Base-by-base conservation (phyloP, 2,329 filamentous ascomycete genomes). In the Talaromyces sp. region DNA sequence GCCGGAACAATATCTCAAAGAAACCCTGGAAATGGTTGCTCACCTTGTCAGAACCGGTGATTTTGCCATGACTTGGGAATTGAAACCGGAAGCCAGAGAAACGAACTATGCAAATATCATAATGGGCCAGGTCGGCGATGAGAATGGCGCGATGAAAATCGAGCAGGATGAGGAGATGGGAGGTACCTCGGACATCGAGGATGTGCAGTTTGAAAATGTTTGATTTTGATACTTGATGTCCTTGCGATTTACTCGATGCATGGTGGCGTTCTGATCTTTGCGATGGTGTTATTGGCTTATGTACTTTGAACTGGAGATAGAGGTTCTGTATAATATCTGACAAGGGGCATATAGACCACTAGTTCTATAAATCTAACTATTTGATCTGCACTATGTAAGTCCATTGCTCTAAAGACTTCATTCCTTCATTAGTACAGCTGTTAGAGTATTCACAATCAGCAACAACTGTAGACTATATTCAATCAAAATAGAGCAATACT, bases 1-100 rank as follows among this genome's bases (percentile, higher is more conserved):
- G 77, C 95, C 95, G 1, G 95, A 98, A 74, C 88, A 89, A n/a
- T 98, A 93, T 75, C 85, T 99, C 65, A 92, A 93, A 61, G 86
- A 95, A 73, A 89, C 88, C 0, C 79, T 99, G 68, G 89, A 93
- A 66, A 87, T 92, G 71, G 86, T 98, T 64, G 93, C 92, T 0
- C 86, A 90, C 21, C 79, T 96, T 65, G 88, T 96, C 73, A 91
- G 92, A 75, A 88, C 87, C 54, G 93, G 93, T 28, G 84, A 87
- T 2, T 96, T 96, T 73, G 89, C 91, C 58, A 93, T 92, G 74
- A 88, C 89, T 68, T 98, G 92, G 87, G 88, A 88, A 68, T 79
- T 97, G 63, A 91, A 89, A 73, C 82, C 85, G 2, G 88, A 92
- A 72, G 89, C 89, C 65, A 85, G 76, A 69, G 80, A 83, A 62